phyloP scores from a whole-genome alignment of 768 basidiomycete genomes.

The Daedalea quercina region DNA sequence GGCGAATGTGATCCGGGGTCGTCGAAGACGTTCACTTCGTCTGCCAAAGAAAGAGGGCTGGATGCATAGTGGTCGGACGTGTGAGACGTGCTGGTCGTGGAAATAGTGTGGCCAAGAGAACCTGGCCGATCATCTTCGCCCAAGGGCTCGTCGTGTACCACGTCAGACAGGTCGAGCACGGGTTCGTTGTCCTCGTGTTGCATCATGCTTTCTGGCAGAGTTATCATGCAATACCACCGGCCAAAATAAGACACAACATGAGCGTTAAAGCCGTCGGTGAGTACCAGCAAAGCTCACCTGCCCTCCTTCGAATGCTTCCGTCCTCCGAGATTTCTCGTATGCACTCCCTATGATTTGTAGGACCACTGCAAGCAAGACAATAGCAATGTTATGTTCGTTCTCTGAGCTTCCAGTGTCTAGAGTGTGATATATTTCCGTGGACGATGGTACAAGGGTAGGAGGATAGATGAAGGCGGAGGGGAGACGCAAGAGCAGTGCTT shows the following conservation, averaged over 20 bases:
- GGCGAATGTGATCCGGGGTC: slow-evolving; percentile 29
- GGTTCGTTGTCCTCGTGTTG: slow-evolving; percentile 49
- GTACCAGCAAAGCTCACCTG: not conserved
- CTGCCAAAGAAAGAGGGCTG: slow-evolving; percentile 12
- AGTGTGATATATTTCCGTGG: too few relatives aligned
- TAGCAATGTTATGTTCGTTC: too few relatives aligned
- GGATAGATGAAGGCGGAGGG: not conserved
- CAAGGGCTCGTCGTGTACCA: slow-evolving; percentile 75
- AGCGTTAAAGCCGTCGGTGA: not conserved
- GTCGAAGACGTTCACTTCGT: slow-evolving; percentile 32
- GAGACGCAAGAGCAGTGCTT: not conserved
- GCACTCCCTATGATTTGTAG: too few relatives aligned
- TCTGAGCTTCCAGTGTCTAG: too few relatives aligned
- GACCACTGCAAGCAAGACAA: too few relatives aligned
- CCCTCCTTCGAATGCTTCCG: not conserved
- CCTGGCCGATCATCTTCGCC: slow-evolving; percentile 43
- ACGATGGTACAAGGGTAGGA: too few relatives aligned
- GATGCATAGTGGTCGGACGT: slow-evolving; percentile 12
- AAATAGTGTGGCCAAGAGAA: slow-evolving; percentile 17
- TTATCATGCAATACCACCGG: not conserved
- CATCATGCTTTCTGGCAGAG: slow-evolving; percentile 20
- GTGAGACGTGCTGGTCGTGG: slow-evolving; percentile 6
- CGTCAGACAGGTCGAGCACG: slow-evolving; percentile 73
- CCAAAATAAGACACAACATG: not conserved
- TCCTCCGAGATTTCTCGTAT: not conserved